These are phyloP conservation scores for Herpetospermum pedunculosum DNA, from an alignment of 306 rosid genomes.

Conservation along the genomic window DNA sequence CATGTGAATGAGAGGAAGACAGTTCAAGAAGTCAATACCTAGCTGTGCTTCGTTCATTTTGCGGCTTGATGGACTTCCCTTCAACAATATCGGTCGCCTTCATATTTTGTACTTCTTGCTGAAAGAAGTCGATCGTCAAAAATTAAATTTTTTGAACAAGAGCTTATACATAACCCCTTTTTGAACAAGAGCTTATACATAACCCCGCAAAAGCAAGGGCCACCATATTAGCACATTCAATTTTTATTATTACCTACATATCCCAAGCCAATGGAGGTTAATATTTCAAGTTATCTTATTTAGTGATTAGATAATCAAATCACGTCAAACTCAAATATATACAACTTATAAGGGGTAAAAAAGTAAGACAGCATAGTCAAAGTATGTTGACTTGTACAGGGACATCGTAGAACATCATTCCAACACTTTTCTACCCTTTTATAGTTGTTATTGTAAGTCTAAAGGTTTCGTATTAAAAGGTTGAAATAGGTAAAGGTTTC, in stretches of 20 bases:
- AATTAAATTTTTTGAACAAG: slow-evolving; percentile 11
- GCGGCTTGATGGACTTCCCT: slow-evolving; percentile 25
- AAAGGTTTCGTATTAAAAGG: too few species aligned
- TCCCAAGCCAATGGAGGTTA: neutral
- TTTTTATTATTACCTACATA: neutral
- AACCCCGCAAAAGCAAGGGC: neutral
- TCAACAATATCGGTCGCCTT: slow-evolving; percentile 29
- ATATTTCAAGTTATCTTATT: slow-evolving; percentile 1
- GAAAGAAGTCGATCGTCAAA: slow-evolving; percentile 9
- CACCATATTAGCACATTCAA: neutral
- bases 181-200: neutral
- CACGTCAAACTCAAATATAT: neutral
- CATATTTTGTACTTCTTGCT: slow-evolving; percentile 65
- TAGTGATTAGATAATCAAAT: neutral
- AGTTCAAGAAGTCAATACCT: slow-evolving; percentile 32
- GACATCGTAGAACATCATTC: neutral
- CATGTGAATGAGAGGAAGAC: neutral
- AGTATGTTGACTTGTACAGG: neutral
- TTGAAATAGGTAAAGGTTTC: neutral
- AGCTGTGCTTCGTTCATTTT: slow-evolving; percentile 31
- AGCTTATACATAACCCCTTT: neutral
- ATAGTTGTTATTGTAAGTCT: too few species aligned
- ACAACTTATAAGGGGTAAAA: neutral
- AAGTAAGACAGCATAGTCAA: neutral
- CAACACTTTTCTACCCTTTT: neutral